Evolutionary conservation across 108 stramenopile genomes (phyloP).

Genomic region (Skeletonema menzelii): DNA sequence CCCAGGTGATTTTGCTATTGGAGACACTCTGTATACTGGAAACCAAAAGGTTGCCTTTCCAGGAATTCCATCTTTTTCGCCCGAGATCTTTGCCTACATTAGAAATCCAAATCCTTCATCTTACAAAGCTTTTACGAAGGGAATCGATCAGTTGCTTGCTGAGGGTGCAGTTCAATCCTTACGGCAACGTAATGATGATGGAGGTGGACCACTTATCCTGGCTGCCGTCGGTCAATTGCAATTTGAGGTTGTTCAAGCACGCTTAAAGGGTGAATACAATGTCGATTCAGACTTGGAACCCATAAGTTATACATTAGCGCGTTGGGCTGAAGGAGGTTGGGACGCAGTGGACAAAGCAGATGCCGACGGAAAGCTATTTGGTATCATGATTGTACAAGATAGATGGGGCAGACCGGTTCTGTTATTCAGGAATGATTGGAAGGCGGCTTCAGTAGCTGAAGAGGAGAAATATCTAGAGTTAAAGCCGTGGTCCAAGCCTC

Average conservation of each 20-base stretch:
- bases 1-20: slow-evolving; percentile 90
- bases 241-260: slow-evolving; percentile 93
- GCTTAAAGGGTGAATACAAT: slow-evolving; percentile 89
- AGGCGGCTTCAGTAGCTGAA: slow-evolving; percentile 79
- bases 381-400: slow-evolving; percentile 91
- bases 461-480: slow-evolving; percentile 76
- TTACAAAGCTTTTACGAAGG: slow-evolving; percentile 94
- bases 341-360: slow-evolving; percentile 93
- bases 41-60: slow-evolving; percentile 78
- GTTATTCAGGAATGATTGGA: slow-evolving; percentile 95
- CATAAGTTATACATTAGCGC: slow-evolving; percentile 85
- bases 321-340: slow-evolving; percentile 94
- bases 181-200: slow-evolving; percentile 91
- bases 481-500: slow-evolving; percentile 76
- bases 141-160: slow-evolving; percentile 88
- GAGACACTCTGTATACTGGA: slow-evolving; percentile 87
- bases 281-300: slow-evolving; percentile 90
- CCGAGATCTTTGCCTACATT: slow-evolving; percentile 93
- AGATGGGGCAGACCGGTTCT: slow-evolving; percentile 90
- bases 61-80: slow-evolving; percentile 93
- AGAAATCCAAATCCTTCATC: slow-evolving; percentile 88
- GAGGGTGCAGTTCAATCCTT: slow-evolving; percentile 96
- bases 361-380: slow-evolving; percentile 88
- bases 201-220: slow-evolving; percentile 89
- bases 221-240: slow-evolving; percentile 96